Percentiles rank a stretch among this genome's conserved stretches.
Evolutionary conservation across 108 stramenopile genomes (phyloP).

Genomic region (Craspedostauros australis): DNA sequence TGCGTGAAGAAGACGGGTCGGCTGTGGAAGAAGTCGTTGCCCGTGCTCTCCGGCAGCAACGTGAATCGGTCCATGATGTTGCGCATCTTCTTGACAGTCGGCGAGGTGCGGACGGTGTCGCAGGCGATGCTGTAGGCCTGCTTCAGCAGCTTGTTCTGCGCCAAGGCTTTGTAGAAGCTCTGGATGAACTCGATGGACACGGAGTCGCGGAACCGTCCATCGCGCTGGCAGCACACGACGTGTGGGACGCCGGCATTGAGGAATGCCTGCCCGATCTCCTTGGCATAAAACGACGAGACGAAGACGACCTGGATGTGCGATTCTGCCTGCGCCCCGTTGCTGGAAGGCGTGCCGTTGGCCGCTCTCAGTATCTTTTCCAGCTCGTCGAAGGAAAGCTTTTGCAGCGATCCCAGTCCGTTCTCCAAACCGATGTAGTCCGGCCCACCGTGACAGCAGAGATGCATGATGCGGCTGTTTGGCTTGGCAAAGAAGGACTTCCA

Average conservation of each 20-base stretch:
- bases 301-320: constrained; percentile 63
- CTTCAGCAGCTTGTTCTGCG: constrained; percentile 37
- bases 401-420: constrained; percentile 47
- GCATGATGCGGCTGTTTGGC: constrained; percentile 15
- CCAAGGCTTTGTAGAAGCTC: constrained; percentile 51
- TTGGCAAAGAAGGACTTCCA: constrained; percentile 26
- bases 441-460: constrained; percentile 57
- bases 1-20: constrained; percentile 18
- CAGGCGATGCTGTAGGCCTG: constrained; percentile 64
- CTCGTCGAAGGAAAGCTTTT: constrained; percentile 19
- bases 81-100: constrained; percentile 22
- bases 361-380: constrained; percentile 22
- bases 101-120: constrained; percentile 31
- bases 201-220: constrained; percentile 46
- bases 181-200: constrained; percentile 57
- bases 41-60: constrained; percentile 37
- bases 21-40: constrained; percentile 12
- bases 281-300: constrained; percentile 71
- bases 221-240: constrained; percentile 67
- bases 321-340: too few species aligned
- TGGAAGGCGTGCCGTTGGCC: neutral
- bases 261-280: constrained; percentile 57
- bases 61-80: constrained; percentile 38
- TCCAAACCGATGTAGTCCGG: constrained; percentile 42
- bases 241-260: constrained; percentile 79